Percentiles rank a stretch among this genome's conserved stretches.
phyloP scores from a whole-genome alignment of 345 rosid genomes.

The Salix brachista region DNA sequence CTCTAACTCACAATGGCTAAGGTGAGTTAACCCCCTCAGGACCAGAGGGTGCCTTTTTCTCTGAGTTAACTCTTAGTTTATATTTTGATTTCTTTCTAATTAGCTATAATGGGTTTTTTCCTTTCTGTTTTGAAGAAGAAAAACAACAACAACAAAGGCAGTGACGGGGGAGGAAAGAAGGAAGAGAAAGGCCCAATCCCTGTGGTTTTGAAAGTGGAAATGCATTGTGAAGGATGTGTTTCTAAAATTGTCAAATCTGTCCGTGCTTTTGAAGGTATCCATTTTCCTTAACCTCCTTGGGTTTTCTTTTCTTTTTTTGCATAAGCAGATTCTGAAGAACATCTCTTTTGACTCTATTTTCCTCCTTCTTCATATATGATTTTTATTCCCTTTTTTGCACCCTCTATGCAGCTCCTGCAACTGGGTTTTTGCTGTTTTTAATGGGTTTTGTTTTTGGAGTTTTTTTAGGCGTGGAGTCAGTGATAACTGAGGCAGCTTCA shows the following conservation, averaged over 20 bases:
- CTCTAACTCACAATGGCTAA: neutral
- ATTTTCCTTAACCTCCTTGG: neutral
- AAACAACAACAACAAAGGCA: slow-evolving; percentile 16
- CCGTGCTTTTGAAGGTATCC: slow-evolving; percentile 47
- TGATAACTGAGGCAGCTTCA: slow-evolving; percentile 41
- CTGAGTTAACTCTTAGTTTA: neutral
- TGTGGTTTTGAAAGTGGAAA: slow-evolving; percentile 63
- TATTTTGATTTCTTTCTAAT: neutral
- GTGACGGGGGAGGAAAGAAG: slow-evolving; percentile 19
- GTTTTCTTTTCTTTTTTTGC: neutral
- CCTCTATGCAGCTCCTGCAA: neutral
- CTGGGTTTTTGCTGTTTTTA: neutral
- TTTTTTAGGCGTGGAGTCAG: slow-evolving; percentile 64
- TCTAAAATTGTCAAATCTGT: slow-evolving; percentile 44
- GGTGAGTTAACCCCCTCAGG: neutral
- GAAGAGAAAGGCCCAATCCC: slow-evolving; percentile 25
- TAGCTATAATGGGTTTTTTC: neutral
- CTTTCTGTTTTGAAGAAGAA: slow-evolving; percentile 15
- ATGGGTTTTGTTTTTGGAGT: neutral
- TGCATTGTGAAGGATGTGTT: slow-evolving; percentile 87
- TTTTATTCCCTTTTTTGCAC: no score
- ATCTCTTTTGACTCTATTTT: neutral
- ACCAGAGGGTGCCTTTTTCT: no score
- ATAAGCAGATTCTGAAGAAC: neutral
- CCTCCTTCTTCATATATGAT: no score